Conservation (phyloP, 306 rosid genomes). For the Potentilla sterilis region DNA sequence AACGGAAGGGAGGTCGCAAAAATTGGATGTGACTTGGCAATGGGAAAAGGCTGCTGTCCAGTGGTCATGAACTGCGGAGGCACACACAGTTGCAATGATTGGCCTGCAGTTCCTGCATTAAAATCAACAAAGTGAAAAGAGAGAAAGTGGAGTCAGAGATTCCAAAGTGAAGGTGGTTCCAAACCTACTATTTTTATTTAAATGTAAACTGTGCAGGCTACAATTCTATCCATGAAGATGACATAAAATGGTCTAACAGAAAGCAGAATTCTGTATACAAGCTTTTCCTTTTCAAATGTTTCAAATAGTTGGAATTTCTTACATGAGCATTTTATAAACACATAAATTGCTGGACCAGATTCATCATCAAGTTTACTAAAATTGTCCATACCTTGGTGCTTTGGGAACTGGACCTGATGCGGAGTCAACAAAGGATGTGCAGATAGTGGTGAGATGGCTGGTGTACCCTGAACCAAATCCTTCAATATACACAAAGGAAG, state of each 20-base stretch:
- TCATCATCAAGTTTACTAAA: constrained; percentile 8
- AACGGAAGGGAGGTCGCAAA: constrained; percentile 56
- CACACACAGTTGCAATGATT: constrained; percentile 55
- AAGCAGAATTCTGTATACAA: neutral
- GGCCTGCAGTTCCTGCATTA: constrained; percentile 58
- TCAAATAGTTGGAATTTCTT: neutral
- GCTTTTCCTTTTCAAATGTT: neutral
- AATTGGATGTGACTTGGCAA: constrained; percentile 56
- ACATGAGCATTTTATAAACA: neutral
- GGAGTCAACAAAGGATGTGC: constrained; percentile 55
- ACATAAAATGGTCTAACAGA: neutral
- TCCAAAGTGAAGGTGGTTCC: neutral
- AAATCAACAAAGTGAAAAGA: constrained; percentile 11
- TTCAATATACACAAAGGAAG: constrained; percentile 35
- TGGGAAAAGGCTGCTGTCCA: constrained; percentile 55
- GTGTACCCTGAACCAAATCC: constrained; percentile 69
- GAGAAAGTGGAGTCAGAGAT: constrained; percentile 2
- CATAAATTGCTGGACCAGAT: neutral
- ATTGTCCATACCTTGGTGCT: constrained; percentile 63
- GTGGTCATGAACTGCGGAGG: constrained; percentile 50
- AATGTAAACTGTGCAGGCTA: neutral
- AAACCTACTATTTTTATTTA: neutral
- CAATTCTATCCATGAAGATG: neutral
- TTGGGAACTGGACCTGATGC: constrained; percentile 63
- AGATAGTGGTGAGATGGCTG: constrained; percentile 49